Evolutionary conservation across 495 filamentous ascomycete genomes (phyloP), one percentile per base, ranked within the genome.

Genomic region (Penicillium egyptiacum): DNA sequence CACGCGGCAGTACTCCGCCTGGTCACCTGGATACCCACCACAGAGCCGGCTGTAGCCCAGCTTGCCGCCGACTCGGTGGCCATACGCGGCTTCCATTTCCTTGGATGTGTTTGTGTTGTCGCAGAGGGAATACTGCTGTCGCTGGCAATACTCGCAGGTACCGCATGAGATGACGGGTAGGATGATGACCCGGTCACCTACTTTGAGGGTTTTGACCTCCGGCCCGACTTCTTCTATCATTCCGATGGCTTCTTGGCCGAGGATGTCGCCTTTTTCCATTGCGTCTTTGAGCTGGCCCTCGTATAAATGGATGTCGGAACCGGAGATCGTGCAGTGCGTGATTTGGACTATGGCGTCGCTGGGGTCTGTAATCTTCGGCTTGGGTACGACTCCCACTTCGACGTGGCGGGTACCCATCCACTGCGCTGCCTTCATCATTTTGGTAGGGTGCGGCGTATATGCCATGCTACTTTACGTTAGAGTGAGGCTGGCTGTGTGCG

Each of bases 21-120:
- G 68, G 19, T 64, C 85, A 28, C 89, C 88, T 11, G 89, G 84
- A 63, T 88, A 92, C 2, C 89, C 89, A 6, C 88, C 87, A 1
- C 83, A 85, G 63, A 91, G 82, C 51, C 81, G 56, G 8, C 60
- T 57, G 46, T 54, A 68, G 12, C 68, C 68, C 39, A 70, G 49
- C n/a, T 55, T 59, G 3, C 68, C 68, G 14, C 67, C 59, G 16
- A 70, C 22, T 8, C 67, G 67, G 46, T 70, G 60, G 1, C 69
- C 67, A 35, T 84, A 90, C 82, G 89, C 80, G 25, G 72, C 75
- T 54, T 85, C 81, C 59, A 80, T 78, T 51, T 83, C 74, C 9
- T 75, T 80, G 64, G 84, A 87, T 9, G 82, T 70, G 70, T 88
- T 88, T 26, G 87, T 91, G 50, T 66, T 78, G 63, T 88, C 86